Evolutionary conservation across 2,329 filamentous ascomycete species (phyloP).

Genomic region (Macrophomina phaseolina): DNA sequence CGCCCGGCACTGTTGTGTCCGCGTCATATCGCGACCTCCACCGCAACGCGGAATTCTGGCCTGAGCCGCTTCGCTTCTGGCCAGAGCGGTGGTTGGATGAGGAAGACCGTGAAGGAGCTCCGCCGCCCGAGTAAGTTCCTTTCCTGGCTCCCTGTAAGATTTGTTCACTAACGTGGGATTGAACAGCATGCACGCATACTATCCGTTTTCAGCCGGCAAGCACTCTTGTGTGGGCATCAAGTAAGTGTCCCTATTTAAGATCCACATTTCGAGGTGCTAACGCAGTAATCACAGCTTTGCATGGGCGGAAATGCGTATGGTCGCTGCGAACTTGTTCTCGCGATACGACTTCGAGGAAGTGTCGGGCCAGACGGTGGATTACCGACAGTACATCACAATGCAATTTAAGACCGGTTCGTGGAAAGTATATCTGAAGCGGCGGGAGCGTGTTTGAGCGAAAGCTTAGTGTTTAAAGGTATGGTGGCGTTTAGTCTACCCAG

Average conservation of each 20-base stretch:
- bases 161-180: too few species aligned
- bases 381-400: not conserved
- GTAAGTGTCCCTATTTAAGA: not conserved
- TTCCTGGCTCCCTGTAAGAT: not conserved
- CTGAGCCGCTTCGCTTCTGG: constrained; percentile 32
- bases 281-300: not conserved
- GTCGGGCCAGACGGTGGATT: not conserved
- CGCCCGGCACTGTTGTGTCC: not conserved
- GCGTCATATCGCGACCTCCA: constrained; percentile 28
- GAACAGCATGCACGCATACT: not conserved
- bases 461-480: too few species aligned
- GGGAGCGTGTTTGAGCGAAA: not conserved
- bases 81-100: constrained; percentile 34
- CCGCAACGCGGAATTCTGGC: constrained; percentile 33
- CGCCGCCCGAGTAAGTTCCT: not conserved
- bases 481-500: too few species aligned
- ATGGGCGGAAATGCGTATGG: not conserved
- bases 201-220: not conserved
- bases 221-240: not conserved
- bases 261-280: not conserved
- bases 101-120: not conserved
- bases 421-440: not conserved
- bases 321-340: not conserved
- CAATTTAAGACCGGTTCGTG: not conserved
- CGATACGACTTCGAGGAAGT: not conserved